phyloP scores from a whole-genome alignment of 2,329 filamentous ascomycete genomes.

The Cephalotrichum gorgonifer region DNA sequence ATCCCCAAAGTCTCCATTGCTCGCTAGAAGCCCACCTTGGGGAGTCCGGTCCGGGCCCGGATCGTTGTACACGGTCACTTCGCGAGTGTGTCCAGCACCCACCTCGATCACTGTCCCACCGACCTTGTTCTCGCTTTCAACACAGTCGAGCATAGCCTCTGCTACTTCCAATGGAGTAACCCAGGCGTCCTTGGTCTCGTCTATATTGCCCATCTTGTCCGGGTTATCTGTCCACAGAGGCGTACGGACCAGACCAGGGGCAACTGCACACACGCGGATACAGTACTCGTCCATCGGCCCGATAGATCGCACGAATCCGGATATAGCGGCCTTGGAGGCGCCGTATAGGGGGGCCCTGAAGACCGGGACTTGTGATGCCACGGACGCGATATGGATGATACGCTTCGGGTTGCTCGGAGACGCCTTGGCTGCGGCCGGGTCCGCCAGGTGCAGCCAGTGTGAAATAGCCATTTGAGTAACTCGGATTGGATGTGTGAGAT shows the following conservation, averaged over 20 bases:
- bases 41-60: background rate
- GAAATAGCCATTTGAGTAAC: slow-evolving; percentile 27
- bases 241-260: slow-evolving; percentile 31
- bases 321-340: slow-evolving; percentile 26
- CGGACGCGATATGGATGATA: slow-evolving; percentile 24
- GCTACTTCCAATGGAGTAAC: slow-evolving; percentile 31
- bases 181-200: slow-evolving; percentile 24
- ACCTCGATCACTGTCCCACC: background rate
- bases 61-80: background rate
- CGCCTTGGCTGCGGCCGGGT: background rate
- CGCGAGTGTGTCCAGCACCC: background rate
- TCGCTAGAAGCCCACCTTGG: background rate
- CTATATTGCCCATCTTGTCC: slow-evolving; percentile 28
- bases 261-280: slow-evolving; percentile 31
- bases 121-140: slow-evolving; percentile 26
- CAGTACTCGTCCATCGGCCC: slow-evolving; percentile 20
- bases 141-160: slow-evolving; percentile 28
- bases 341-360: slow-evolving; percentile 25
- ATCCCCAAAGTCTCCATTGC: background rate
- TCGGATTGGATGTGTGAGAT: slow-evolving; percentile 29
- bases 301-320: slow-evolving; percentile 29
- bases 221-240: slow-evolving; percentile 34
- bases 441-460: slow-evolving; percentile 21
- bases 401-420: slow-evolving; percentile 17
- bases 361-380: slow-evolving; percentile 23